These are phyloP conservation scores for Rubia yunnanensis DNA, from an alignment of 257 asterid genomes.

Conservation along the genomic window DNA sequence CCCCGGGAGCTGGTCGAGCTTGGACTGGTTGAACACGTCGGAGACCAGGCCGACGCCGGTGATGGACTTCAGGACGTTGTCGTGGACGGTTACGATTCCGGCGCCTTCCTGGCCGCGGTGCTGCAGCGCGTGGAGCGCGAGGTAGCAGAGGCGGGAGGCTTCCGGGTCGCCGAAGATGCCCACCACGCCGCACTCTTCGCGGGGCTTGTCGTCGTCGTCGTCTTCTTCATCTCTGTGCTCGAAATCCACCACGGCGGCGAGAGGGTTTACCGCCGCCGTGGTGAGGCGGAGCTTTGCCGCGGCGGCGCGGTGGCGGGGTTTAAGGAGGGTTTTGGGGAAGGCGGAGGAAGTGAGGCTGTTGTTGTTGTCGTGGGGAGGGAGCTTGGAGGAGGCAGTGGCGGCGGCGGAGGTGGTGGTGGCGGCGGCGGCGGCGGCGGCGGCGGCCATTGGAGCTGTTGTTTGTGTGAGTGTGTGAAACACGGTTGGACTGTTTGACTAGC, in stretches of 20 bases:
- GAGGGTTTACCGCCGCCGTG: conserved; percentile 27
- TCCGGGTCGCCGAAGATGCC: conserved; percentile 92
- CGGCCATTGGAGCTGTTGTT: no score
- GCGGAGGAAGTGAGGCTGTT: background rate
- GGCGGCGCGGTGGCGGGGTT: conserved; percentile 14
- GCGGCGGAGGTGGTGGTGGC: conserved; percentile 13
- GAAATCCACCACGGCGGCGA: conserved; percentile 22
- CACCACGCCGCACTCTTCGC: conserved; percentile 94
- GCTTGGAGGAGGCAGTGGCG: conserved; percentile 5
- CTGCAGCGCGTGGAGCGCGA: conserved; percentile 86
- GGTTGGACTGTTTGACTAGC: conserved; percentile 35
- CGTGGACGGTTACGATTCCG: conserved; percentile 70
- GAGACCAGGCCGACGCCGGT: conserved; percentile 87
- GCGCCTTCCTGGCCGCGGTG: conserved; percentile 98
- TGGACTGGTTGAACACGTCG: conserved; percentile 71
- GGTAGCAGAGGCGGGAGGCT: conserved; percentile 74
- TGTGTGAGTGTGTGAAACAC: conserved; percentile 1
- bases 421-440: conserved; percentile 16
- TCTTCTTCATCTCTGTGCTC: conserved; percentile 13
- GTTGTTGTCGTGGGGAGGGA: conserved; percentile 16
- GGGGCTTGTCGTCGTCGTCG: conserved; percentile 59
- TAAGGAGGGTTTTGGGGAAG: conserved; percentile 27
- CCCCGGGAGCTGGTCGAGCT: conserved; percentile 63
- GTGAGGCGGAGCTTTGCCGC: background rate
- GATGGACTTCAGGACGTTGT: conserved; percentile 54